Evolutionary conservation across 352 stramenopile species (phyloP).

Genomic region (Pythium chondricola): DNA sequence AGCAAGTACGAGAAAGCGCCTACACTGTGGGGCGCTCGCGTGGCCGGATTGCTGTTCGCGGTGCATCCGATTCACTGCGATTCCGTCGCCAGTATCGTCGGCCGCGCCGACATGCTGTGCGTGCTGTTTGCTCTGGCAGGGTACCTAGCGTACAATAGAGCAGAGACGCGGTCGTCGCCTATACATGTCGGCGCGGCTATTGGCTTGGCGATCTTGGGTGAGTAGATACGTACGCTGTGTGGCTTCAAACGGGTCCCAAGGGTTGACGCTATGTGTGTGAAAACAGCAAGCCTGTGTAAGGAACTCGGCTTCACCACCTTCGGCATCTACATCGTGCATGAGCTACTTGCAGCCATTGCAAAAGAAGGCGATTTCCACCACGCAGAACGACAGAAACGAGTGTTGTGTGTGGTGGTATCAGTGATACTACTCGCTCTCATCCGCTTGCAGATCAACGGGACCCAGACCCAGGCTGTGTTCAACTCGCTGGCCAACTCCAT

Average conservation of each 20-base stretch:
- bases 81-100: slow-evolving; percentile 86
- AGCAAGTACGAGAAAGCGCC: slow-evolving; percentile 4
- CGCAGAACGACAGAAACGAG: background rate
- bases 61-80: slow-evolving; percentile 90
- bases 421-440: slow-evolving; percentile 8
- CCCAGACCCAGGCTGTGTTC: slow-evolving; percentile 67
- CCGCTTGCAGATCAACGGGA: slow-evolving; percentile 65
- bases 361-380: background rate
- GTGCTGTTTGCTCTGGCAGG: slow-evolving; percentile 56
- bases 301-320: slow-evolving; percentile 85
- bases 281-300: slow-evolving; percentile 68
- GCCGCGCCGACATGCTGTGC: slow-evolving; percentile 85
- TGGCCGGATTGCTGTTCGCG: slow-evolving; percentile 81
- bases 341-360: slow-evolving; percentile 26
- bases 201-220: slow-evolving; percentile 13
- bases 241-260: background rate
- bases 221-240: background rate
- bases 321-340: slow-evolving; percentile 63
- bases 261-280: background rate
- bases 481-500: slow-evolving; percentile 87
- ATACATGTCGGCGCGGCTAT: slow-evolving; percentile 3
- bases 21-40: slow-evolving; percentile 4
- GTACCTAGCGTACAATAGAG: slow-evolving; percentile 49
- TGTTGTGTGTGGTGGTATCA: slow-evolving; percentile 16
- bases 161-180: slow-evolving; percentile 5